Evolutionary conservation across 73 alveolate genomes (phyloP), one percentile per base, ranked within the genome.

Genomic region (Tetrahymena malaccensis): DNA sequence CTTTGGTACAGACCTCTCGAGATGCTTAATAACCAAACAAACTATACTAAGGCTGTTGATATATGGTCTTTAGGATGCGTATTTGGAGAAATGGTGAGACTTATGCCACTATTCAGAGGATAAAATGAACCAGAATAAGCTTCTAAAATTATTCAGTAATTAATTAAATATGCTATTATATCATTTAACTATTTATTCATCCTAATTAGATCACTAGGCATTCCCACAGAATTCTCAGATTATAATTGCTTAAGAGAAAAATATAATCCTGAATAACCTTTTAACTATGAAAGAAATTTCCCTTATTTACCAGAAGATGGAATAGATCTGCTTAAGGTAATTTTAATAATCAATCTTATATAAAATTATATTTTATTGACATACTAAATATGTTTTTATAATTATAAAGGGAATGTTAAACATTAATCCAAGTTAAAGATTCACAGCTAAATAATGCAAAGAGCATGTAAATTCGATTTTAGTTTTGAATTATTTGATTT

Each of bases 1-100:
- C 96, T 98, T 43, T 98, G 99, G 98, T 98, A 98, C 96, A 89
- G 99, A 35, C 99, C 99, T 15, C 99, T 99, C 1, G 99, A 98
- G 93, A 97, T 98, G 93, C 96, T 98, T 44, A 94, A 96, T 27
- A 99, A 99, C 13, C 96, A 95, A 22, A 98, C 96, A 33, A 96
- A 97, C 56, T 98, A 98, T 96, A 97, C 98, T 3, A 95, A 94
- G 17, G 98, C 98, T 34, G 96, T 94, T 7, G 96, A 94, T 55
- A 94, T 94, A 84, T 94, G 96, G 96, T 38, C 96, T 89, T 34
- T 93, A 19, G 96, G 96, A 94, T 94, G 96, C 35, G 85, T 85
- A 19, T 55, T 94, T 22, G 96, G 96, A 34, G 96, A 94, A 89
- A 85, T 94, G 43, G 34, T 94, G 13, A 93, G 94, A 43, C 93